Conservation (phyloP, 2,329 filamentous ascomycete species). For the Pseudogymnoascus sp. region DNA sequence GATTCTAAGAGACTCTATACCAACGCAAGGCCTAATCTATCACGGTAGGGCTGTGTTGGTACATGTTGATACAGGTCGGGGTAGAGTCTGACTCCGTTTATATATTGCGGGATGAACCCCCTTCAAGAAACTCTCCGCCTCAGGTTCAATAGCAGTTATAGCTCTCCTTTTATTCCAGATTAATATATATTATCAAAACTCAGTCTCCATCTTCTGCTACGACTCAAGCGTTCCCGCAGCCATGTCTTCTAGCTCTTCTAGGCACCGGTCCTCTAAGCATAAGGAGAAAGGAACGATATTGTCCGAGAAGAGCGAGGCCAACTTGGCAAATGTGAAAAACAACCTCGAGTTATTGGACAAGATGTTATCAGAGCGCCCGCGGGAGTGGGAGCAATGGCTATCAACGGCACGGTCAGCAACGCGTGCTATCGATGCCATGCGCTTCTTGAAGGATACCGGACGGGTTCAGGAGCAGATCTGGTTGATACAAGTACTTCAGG, state of each 20-base stretch:
- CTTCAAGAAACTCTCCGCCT: not conserved
- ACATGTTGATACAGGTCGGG: not conserved
- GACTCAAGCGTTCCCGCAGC: not conserved
- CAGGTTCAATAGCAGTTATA: not conserved
- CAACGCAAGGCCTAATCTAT: not conserved
- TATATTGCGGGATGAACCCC: not conserved
- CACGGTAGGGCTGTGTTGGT: not conserved
- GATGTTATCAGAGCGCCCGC: constrained; percentile 14
- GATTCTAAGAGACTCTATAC: not conserved
- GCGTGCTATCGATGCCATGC: constrained; percentile 30
- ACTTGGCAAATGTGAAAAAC: constrained; percentile 2
- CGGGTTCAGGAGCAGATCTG: constrained; percentile 32
- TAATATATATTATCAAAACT: not conserved
- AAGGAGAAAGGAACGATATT: not conserved
- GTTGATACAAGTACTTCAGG: constrained; percentile 38
- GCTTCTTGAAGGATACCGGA: constrained; percentile 30
- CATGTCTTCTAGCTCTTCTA: not conserved
- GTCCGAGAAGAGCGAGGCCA: not conserved
- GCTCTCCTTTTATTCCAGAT: not conserved
- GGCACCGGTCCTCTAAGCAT: not conserved
- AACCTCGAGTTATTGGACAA: constrained; percentile 8
- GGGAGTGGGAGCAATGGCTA: constrained; percentile 27
- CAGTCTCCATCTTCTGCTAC: not conserved
- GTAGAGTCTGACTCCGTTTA: not conserved
- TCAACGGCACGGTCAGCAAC: constrained; percentile 33